Evolutionary conservation across 306 rosid species (phyloP), one percentile per base, ranked within the genome.

Genomic region (Glycyrrhiza uralensis): DNA sequence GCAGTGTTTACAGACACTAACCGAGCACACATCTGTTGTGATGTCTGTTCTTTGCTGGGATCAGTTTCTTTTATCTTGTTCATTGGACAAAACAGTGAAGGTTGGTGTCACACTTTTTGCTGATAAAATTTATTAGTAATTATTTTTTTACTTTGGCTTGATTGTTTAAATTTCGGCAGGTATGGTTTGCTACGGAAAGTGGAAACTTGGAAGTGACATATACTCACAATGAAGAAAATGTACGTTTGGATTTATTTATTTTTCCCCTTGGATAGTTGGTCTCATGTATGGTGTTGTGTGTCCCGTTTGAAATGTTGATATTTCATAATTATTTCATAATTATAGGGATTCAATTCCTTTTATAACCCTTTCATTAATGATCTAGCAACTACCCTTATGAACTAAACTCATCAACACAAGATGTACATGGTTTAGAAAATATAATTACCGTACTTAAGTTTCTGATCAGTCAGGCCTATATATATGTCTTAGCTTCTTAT

Each of bases 21-120:
- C 90, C 20, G 97, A 84, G 72, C 98, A 94, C 72, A 89, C 86
- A 13, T 76, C 95, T 22, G 98, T 94, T 73, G 98, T 94, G 69
- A 94, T 91, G 98, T 94, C 98, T 74, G 83, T 94, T 79, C 97
- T 94, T 76, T 91, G 95, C 81, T 94, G 98, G 98, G 97, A 94
- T 22, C 97, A 94, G 83, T 94, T 91, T 68, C 95, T 94, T 47
- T 74, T 94, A 75, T 89, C 98, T 33, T 86, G 91, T 69, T 94
- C 98, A 4, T 82, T 94, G 60, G 98, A 94, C 89, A 71, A 88
- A 67, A 88, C 93, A 67, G 85, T 94, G 64, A 94, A 91, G 98
- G 98, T 91, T 49, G 6, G 64, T 72, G 44, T 76, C 75, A 42
- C 46, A 52, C 32, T 26, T 12, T 24, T 72, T 49, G n/a, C 71